phyloP scores from a whole-genome alignment of 208 protist genomes.

The Trypanosoma congolense region DNA sequence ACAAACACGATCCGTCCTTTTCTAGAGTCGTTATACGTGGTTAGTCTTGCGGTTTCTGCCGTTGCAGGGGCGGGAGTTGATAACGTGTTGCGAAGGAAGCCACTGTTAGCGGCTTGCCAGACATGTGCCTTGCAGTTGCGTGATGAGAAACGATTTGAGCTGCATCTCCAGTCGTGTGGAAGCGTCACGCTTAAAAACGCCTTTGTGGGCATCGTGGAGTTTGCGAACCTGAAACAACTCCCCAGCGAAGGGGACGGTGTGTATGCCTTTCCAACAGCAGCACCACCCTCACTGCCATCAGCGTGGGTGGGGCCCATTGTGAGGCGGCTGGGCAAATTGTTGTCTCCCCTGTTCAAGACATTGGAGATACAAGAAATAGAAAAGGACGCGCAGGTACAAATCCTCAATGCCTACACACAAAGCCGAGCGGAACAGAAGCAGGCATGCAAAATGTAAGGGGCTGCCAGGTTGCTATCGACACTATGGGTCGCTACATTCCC shows the following conservation, averaged over 20 bases:
- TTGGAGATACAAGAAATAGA: conserved; percentile 5
- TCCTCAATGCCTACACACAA: conserved; percentile 11
- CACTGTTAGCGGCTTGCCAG: conserved; percentile 12
- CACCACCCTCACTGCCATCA: not conserved
- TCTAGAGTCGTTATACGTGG: conserved; percentile 15
- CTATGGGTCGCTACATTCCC: no score
- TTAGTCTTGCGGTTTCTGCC: conserved; percentile 11
- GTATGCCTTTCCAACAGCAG: conserved; percentile 6
- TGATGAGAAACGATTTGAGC: not conserved
- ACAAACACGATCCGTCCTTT: conserved; percentile 13
- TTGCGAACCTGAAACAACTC: conserved; percentile 3
- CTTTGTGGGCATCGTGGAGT: not conserved
- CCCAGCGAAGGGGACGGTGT: not conserved
- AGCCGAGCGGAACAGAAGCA: not conserved
- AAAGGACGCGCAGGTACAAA: not conserved
- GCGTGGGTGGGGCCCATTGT: conserved; percentile 2
- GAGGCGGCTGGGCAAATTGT: conserved; percentile 1
- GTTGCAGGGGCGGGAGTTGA: conserved; percentile 6
- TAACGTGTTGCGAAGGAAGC: not conserved
- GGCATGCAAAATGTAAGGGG: conserved; percentile 15
- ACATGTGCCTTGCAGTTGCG: conserved; percentile 10
- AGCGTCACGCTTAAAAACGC: conserved; percentile 13
- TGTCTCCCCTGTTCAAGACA: not conserved
- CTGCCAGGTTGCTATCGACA: not conserved
- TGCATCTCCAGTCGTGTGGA: conserved; percentile 9